These are phyloP conservation scores for Paramyrothecium sp. DNA, from an alignment of 2,329 filamentous ascomycete species.

Conservation along the genomic window DNA sequence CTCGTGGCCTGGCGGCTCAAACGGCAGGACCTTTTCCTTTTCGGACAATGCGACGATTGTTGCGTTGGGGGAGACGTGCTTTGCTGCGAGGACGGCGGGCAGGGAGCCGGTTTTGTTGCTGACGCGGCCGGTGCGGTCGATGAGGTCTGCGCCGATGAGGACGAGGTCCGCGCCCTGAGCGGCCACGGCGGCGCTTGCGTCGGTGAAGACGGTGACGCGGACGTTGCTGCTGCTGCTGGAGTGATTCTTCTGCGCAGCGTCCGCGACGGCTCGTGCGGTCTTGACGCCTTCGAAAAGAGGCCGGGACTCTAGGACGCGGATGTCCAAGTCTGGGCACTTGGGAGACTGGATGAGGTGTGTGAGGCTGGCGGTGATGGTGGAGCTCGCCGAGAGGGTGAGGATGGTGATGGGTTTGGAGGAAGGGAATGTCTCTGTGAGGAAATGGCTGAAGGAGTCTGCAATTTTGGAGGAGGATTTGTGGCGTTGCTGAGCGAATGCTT, in stretches of 20 bases:
- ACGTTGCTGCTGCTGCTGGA: conserved; percentile 25
- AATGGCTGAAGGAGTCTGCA: conserved; percentile 29
- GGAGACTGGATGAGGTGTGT: conserved; percentile 32
- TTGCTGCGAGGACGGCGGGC: conserved; percentile 54
- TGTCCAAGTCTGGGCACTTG: conserved; percentile 40
- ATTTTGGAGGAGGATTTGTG: conserved; percentile 28
- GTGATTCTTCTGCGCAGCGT: conserved; percentile 13
- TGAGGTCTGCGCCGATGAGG: conserved; percentile 63
- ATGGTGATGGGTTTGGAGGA: conserved; percentile 38
- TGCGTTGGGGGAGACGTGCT: conserved; percentile 40
- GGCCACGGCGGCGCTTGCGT: conserved; percentile 57
- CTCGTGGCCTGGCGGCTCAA: conserved; percentile 41
- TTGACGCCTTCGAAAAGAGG: conserved; percentile 65
- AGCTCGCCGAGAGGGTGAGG: conserved; percentile 62
- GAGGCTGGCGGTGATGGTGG: conserved; percentile 54
- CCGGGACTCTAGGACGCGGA: conserved; percentile 65
- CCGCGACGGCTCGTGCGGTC: conserved; percentile 49
- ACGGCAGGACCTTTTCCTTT: conserved; percentile 55
- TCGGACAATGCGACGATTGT: conserved; percentile 57
- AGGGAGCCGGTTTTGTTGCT: conserved; percentile 68
- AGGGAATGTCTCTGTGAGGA: conserved; percentile 23
- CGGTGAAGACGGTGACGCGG: conserved; percentile 47
- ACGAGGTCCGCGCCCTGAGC: conserved; percentile 52
- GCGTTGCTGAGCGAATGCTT: conserved; percentile 14
- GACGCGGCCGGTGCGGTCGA: conserved; percentile 55